Percentiles rank a stretch among this genome's conserved stretches.
phyloP scores from a whole-genome alignment of 345 rosid genomes.

The Citrus mangshanensis region DNA sequence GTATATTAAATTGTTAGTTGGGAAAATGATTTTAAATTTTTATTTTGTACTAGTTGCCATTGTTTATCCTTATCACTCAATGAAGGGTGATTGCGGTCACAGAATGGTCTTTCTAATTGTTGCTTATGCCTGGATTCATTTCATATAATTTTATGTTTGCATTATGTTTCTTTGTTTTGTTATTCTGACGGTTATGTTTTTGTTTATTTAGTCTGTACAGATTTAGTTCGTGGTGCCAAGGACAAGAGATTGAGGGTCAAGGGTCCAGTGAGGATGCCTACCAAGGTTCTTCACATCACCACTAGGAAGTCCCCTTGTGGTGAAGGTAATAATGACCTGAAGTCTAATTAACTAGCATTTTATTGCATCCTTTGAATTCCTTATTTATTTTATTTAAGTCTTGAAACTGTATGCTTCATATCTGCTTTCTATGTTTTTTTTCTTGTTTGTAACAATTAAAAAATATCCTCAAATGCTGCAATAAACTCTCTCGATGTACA shows the following conservation, averaged over 20 bases:
- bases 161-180: neutral
- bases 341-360: neutral
- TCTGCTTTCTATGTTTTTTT: neutral
- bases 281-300: slow-evolving; percentile 53
- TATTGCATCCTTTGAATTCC: neutral
- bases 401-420: neutral
- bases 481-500: no score
- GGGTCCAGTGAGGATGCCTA: slow-evolving; percentile 65
- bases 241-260: slow-evolving; percentile 53
- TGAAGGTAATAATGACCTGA: slow-evolving; percentile 44
- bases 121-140: neutral
- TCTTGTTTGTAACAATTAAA: neutral
- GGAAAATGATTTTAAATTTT: neutral
- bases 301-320: slow-evolving; percentile 66
- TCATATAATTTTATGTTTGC: neutral
- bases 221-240: slow-evolving; percentile 59
- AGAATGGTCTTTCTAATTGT: neutral
- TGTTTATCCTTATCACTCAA: no score
- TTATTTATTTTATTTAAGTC: neutral
- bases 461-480: no score
- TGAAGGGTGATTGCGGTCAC: neutral
- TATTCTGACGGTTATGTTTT: neutral
- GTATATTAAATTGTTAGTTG: neutral
- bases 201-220: slow-evolving; percentile 40
- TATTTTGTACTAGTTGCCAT: no score